Conservation (phyloP, 495 filamentous ascomycete species). For the Staphylotrichum longicolle region DNA sequence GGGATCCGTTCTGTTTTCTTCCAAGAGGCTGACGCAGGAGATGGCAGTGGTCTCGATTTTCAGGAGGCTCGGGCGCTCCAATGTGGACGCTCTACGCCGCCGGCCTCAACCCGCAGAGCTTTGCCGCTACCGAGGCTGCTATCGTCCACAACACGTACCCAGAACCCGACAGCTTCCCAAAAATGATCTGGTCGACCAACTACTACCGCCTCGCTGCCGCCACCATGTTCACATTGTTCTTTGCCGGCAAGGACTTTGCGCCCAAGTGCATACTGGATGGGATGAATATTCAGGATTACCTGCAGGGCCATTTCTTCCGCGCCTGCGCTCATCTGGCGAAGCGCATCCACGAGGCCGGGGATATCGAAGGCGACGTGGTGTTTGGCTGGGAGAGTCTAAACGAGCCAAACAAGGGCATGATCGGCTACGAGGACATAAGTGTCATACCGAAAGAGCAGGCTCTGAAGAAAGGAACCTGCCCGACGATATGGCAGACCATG, state of each 20-base stretch:
- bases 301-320: conserved; percentile 81
- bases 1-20: not conserved
- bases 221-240: conserved; percentile 93
- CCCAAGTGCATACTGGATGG: conserved; percentile 95
- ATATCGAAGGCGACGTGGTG: conserved; percentile 79
- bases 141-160: conserved; percentile 93
- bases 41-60: conserved; percentile 82
- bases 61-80: conserved; percentile 90
- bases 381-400: conserved; percentile 97
- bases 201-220: conserved; percentile 84
- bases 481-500: conserved; percentile 93
- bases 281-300: conserved; percentile 92
- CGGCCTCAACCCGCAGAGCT: conserved; percentile 79
- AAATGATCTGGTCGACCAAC: conserved; percentile 99
- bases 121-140: conserved; percentile 84
- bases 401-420: conserved; percentile 86
- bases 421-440: conserved; percentile 81
- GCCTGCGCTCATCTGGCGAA: conserved; percentile 78
- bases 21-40: not conserved
- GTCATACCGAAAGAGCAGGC: conserved; percentile 84
- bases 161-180: conserved; percentile 83
- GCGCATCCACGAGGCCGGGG: conserved; percentile 86
- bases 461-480: conserved; percentile 87
- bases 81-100: conserved; percentile 98
- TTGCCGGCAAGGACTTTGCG: conserved; percentile 87